Evolutionary conservation across 352 stramenopile genomes (phyloP).

Genomic region (Pythium diclinum): DNA sequence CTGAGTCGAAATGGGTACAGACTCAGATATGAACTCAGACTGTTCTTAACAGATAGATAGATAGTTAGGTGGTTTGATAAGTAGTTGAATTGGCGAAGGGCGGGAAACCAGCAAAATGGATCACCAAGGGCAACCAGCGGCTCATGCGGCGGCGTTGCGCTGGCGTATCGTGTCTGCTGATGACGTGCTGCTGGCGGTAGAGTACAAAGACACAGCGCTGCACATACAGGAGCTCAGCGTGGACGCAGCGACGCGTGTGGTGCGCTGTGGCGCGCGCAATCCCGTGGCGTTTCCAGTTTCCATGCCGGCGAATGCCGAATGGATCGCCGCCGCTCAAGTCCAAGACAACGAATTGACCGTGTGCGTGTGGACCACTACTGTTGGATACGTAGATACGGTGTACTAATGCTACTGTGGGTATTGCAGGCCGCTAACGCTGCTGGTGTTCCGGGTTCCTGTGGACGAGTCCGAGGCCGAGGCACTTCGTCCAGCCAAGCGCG

Average conservation of each 20-base stretch:
- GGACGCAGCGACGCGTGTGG: constrained; percentile 14
- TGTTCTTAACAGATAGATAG: not conserved
- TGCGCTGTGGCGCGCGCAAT: constrained; percentile 10
- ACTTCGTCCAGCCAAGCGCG: constrained; percentile 14
- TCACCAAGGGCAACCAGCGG: not conserved
- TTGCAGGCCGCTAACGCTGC: constrained; percentile 13
- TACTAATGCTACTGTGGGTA: not conserved
- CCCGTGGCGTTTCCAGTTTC: not conserved
- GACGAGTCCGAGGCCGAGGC: not conserved
- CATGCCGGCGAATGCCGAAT: constrained; percentile 4
- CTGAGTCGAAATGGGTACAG: not conserved
- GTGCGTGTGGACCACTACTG: not conserved
- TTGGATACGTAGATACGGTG: not conserved
- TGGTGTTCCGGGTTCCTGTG: constrained; percentile 5
- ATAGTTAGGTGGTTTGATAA: not conserved
- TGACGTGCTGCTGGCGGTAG: constrained; percentile 14
- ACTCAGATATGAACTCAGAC: not conserved
- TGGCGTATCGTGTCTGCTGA: constrained; percentile 21
- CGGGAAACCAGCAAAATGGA: constrained; percentile 23
- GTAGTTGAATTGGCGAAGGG: not conserved
- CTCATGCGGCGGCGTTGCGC: constrained; percentile 7
- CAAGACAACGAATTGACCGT: constrained; percentile 11
- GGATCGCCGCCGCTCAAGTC: constrained; percentile 12
- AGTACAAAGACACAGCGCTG: constrained; percentile 6
- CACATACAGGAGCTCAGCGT: constrained; percentile 7